These are phyloP conservation scores for Encephalitozoon hellem DNA, from an alignment of 371 early-diverging fungal genomes.

Conservation along the genomic window DNA sequence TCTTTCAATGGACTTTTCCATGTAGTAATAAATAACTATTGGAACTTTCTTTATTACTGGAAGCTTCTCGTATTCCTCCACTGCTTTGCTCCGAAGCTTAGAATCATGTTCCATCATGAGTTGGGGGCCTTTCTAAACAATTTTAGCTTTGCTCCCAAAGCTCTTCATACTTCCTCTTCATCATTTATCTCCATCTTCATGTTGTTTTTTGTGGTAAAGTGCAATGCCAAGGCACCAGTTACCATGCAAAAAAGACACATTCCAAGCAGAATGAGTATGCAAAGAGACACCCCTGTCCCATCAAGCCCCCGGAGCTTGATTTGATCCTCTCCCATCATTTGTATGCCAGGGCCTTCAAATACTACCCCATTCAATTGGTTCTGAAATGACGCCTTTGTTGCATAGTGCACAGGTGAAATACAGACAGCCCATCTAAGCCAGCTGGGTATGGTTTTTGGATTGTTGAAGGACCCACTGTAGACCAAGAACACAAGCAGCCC, in stretches of 20 bases:
- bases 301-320: constrained; percentile 6
- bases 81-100: background rate
- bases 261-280: constrained; percentile 10
- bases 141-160: background rate
- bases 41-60: constrained; percentile 3
- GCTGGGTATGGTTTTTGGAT: constrained; percentile 58
- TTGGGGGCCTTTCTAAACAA: background rate
- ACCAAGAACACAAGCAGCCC: constrained; percentile 61
- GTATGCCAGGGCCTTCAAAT: background rate
- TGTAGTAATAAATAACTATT: background rate
- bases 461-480: constrained; percentile 62
- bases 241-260: background rate
- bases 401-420: constrained; percentile 59
- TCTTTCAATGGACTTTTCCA: background rate
- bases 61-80: background rate
- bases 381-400: constrained; percentile 49
- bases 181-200: constrained; percentile 2
- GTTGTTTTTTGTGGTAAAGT: constrained; percentile 30
- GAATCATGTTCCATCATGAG: background rate
- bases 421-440: constrained; percentile 62
- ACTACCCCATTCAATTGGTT: constrained; percentile 27
- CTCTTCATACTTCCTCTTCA: background rate
- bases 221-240: constrained; percentile 20
- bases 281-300: background rate
- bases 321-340: constrained; percentile 6